Evolutionary conservation across 768 basidiomycete species (phyloP).

Genomic region (Coprinopsis strossmayeri): DNA sequence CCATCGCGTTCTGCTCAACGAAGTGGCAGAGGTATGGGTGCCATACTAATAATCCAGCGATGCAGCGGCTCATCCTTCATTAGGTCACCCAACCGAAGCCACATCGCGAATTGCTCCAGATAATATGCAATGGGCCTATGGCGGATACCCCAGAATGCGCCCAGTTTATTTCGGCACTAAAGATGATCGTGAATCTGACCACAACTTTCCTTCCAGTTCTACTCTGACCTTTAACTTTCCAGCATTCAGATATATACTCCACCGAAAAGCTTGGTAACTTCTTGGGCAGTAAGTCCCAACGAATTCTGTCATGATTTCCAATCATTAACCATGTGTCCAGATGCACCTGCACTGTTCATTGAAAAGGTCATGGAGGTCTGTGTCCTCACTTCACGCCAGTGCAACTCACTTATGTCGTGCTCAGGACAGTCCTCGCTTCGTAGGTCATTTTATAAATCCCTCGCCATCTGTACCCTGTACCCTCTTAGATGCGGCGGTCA

Average conservation of each 20-base stretch:
- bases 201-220: not conserved
- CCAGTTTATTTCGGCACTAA: conserved; percentile 41
- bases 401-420: not conserved
- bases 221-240: not conserved
- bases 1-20: conserved; percentile 60
- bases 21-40: conserved; percentile 55
- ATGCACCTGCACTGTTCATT: conserved; percentile 50
- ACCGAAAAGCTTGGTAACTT: conserved; percentile 61
- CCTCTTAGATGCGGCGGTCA: conserved; percentile 58
- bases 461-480: not conserved
- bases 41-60: conserved; percentile 16
- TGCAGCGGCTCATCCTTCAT: not conserved
- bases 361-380: conserved; percentile 31
- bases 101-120: conserved; percentile 40
- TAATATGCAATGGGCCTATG: conserved; percentile 39
- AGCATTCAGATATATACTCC: conserved; percentile 44
- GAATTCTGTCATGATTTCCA: not conserved
- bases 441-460: not conserved
- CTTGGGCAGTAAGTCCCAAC: conserved; percentile 37
- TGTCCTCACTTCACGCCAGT: not conserved
- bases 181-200: conserved; percentile 24
- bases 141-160: conserved; percentile 34
- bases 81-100: conserved; percentile 63
- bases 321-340: conserved; percentile 22
- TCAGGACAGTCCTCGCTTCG: conserved; percentile 22